Conservation (phyloP, 495 filamentous ascomycete species). For the Penicillium lagena region DNA sequence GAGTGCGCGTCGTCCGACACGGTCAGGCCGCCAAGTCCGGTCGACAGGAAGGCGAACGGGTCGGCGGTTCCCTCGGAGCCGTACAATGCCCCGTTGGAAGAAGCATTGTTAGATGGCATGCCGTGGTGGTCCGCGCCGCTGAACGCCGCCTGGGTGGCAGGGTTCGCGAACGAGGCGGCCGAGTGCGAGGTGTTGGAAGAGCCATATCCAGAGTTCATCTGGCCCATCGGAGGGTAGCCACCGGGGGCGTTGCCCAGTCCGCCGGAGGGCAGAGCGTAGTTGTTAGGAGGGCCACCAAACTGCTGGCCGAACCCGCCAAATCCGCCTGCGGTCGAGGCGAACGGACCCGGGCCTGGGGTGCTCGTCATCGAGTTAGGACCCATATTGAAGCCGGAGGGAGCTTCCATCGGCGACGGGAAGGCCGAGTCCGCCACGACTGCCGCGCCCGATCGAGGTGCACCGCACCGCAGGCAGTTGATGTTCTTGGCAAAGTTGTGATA, state of each 20-base stretch:
- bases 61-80: conserved; percentile 59
- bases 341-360: conserved; percentile 77
- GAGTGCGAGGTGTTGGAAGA: conserved; percentile 65
- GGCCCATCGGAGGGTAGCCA: conserved; percentile 73
- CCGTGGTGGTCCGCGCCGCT: conserved; percentile 77
- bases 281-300: conserved; percentile 82
- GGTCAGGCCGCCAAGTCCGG: conserved; percentile 71
- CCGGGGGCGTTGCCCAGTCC: conserved; percentile 69
- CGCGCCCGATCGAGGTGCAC: conserved; percentile 86
- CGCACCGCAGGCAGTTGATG: conserved; percentile 92
- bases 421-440: conserved; percentile 91
- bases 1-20: conserved; percentile 73
- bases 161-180: conserved; percentile 86
- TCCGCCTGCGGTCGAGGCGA: conserved; percentile 64
- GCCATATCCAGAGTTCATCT: conserved; percentile 65
- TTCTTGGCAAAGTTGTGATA: conserved; percentile 99
- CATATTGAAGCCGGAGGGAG: conserved; percentile 70
- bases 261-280: conserved; percentile 82
- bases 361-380: conserved; percentile 76
- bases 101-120: conserved; percentile 39
- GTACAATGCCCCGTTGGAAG: conserved; percentile 51
- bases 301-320: conserved; percentile 77
- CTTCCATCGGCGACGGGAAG: conserved; percentile 86
- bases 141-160: conserved; percentile 87
- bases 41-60: conserved; percentile 85